A percentile compares a stretch with the other conserved stretches of the same genome.
phyloP scores from a whole-genome alignment of 768 basidiomycete genomes.

The Melanogaster broomeanus region DNA sequence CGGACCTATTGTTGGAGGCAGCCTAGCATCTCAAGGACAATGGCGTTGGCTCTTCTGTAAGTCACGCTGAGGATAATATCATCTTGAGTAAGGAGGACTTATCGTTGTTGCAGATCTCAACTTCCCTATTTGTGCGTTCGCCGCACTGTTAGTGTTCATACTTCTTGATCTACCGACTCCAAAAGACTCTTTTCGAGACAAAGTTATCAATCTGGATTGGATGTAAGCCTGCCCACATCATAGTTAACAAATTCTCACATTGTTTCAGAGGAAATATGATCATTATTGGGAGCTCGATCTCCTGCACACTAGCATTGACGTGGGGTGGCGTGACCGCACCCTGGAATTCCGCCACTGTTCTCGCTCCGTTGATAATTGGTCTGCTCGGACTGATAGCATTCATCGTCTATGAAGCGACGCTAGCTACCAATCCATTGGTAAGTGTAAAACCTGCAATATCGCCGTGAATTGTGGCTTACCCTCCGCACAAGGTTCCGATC shows the following conservation, averaged over 20 bases:
- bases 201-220: constrained; percentile 40
- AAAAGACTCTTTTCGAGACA: too few relatives aligned
- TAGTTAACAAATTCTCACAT: background rate
- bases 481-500: constrained; percentile 16
- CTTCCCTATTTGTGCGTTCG: too few relatives aligned
- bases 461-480: background rate
- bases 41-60: too few relatives aligned
- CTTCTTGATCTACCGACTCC: too few relatives aligned
- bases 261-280: constrained; percentile 37
- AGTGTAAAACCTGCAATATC: too few relatives aligned
- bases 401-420: constrained; percentile 35
- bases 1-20: constrained; percentile 39
- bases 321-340: constrained; percentile 43
- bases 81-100: too few relatives aligned
- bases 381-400: too few relatives aligned
- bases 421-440: constrained; percentile 37
- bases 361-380: constrained; percentile 44
- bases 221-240: constrained; percentile 29
- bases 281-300: too few relatives aligned
- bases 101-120: too few relatives aligned
- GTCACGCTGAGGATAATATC: too few relatives aligned
- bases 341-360: constrained; percentile 41
- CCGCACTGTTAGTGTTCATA: too few relatives aligned
- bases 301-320: too few relatives aligned
- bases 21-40: constrained; percentile 29